These are phyloP conservation scores for Cryptococcus sp. DNA, from an alignment of 1,284 basidiomycete genomes.

Conservation along the genomic window DNA sequence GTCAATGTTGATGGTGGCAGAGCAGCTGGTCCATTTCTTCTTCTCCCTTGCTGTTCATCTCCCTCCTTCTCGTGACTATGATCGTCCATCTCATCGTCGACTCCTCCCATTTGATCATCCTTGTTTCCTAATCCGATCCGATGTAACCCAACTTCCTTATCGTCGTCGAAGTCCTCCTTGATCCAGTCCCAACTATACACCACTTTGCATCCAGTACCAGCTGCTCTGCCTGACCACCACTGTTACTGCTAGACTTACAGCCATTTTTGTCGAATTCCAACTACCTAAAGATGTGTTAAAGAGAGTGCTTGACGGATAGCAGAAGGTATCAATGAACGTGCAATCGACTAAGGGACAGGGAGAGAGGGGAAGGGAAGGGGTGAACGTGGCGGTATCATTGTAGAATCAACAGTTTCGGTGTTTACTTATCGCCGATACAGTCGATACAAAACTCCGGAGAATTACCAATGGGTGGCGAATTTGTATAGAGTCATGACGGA, in stretches of 20 bases:
- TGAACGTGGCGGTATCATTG: neutral
- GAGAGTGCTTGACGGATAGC: conserved; percentile 18
- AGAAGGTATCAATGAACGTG: neutral
- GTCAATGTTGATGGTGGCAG: neutral
- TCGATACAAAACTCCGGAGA: neutral
- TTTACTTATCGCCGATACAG: conserved; percentile 5
- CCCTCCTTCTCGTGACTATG: too few species aligned
- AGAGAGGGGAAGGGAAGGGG: neutral
- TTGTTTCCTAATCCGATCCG: too few species aligned
- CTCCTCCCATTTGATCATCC: too few species aligned
- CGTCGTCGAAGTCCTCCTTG: too few species aligned
- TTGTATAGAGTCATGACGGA: neutral
- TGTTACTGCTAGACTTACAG: conserved; percentile 16
- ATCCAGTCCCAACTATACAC: neutral
- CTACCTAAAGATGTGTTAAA: conserved; percentile 8
- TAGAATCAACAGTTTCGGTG: neutral
- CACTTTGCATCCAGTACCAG: too few species aligned
- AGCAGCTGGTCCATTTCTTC: neutral
- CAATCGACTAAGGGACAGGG: conserved; percentile 2
- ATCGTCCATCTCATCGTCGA: too few species aligned
- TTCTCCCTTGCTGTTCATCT: neutral
- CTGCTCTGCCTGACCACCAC: neutral
- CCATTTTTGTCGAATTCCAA: conserved; percentile 21
- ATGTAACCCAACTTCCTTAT: too few species aligned
- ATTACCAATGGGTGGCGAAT: neutral